These are phyloP conservation scores for Phytophthora vignae DNA, from an alignment of 352 stramenopile genomes.

Conservation along the genomic window DNA sequence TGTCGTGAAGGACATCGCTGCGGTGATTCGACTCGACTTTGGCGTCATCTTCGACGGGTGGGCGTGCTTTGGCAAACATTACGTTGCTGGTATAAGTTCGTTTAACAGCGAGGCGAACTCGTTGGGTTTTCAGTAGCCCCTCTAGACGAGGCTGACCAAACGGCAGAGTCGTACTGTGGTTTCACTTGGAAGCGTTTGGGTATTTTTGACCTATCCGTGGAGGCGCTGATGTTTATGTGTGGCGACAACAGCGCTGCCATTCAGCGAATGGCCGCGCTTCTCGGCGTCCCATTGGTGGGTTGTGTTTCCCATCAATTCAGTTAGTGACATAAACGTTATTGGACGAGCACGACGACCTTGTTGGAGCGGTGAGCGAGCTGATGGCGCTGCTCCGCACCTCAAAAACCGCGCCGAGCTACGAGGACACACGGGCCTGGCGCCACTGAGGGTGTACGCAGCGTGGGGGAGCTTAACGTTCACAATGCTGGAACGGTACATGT, in stretches of 20 bases:
- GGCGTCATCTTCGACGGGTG: constrained; percentile 7
- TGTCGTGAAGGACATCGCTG: not conserved
- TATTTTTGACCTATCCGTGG: not conserved
- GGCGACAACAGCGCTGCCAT: constrained; percentile 13
- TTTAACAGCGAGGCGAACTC: not conserved
- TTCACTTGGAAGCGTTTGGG: not conserved
- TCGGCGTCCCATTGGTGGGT: constrained; percentile 5
- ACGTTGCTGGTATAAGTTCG: not conserved
- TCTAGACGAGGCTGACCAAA: constrained; percentile 1
- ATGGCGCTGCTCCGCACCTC: not conserved
- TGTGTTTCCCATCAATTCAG: constrained; percentile 17
- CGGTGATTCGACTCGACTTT: not conserved
- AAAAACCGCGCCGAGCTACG: constrained; percentile 7
- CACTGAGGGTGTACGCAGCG: not conserved
- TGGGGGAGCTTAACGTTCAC: not conserved
- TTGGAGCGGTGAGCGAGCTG: not conserved
- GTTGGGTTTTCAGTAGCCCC: not conserved
- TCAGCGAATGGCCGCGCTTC: not conserved
- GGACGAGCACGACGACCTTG: not conserved
- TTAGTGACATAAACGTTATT: constrained; percentile 1
- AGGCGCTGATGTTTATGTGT: not conserved
- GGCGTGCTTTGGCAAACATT: not conserved
- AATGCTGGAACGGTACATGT: constrained; percentile 13
- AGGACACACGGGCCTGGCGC: not conserved
- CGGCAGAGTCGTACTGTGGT: not conserved